Conservation (phyloP, 164 flowering plant species). For the Aristolochia contorta region DNA sequence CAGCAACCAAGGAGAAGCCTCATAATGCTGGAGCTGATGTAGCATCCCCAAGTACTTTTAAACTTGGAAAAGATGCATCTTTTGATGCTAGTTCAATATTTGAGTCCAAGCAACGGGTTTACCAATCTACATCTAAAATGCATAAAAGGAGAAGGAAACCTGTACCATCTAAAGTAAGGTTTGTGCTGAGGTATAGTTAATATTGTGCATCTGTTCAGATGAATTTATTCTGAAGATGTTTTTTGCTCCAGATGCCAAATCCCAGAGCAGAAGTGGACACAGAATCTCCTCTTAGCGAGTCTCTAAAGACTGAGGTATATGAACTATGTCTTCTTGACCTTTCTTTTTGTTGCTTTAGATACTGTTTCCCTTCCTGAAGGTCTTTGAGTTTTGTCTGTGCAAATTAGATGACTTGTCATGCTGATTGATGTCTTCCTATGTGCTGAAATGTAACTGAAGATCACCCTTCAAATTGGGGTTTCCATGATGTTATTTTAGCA, state of each 20-base stretch:
- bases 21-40: constrained; percentile 10
- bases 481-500: too few relatives aligned
- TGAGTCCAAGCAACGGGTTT: constrained; percentile 24
- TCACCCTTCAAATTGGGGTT: too few relatives aligned
- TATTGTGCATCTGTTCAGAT: background rate
- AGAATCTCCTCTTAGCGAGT: constrained; percentile 19
- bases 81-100: constrained; percentile 15
- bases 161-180: constrained; percentile 33
- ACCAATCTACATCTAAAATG: constrained; percentile 15
- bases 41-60: constrained; percentile 16
- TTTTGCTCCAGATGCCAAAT: constrained; percentile 13
- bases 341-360: background rate
- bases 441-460: too few relatives aligned
- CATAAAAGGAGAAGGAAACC: constrained; percentile 30
- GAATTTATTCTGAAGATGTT: background rate
- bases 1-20: constrained; percentile 25
- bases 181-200: background rate
- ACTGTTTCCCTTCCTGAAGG: background rate
- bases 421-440: background rate
- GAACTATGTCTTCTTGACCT: background rate
- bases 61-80: constrained; percentile 17
- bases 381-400: background rate
- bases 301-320: constrained; percentile 30
- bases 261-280: constrained; percentile 16
- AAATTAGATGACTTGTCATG: background rate